Percentiles rank a stretch among this genome's conserved stretches.
Evolutionary conservation across 2,329 filamentous ascomycete genomes (phyloP).

Genomic region (Pseudocercospora vitis): DNA sequence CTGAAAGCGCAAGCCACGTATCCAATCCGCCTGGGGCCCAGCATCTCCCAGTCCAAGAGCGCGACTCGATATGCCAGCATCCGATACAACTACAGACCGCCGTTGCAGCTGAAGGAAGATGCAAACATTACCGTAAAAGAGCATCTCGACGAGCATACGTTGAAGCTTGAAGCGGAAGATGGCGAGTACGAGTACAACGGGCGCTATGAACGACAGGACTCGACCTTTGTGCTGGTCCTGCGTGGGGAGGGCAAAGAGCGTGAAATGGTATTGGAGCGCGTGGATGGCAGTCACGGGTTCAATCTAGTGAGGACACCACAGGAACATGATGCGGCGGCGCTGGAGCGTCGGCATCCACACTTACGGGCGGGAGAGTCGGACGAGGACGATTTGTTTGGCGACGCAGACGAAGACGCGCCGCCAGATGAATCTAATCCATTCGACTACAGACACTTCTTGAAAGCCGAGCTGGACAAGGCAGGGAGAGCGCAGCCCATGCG

Average conservation of each 20-base stretch:
- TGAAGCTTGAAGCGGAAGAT: conserved; percentile 31
- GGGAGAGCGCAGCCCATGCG: conserved; percentile 15
- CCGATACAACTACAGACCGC: conserved; percentile 49
- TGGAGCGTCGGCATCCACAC: conserved; percentile 68
- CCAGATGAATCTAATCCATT: conserved; percentile 49
- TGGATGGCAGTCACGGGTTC: conserved; percentile 83
- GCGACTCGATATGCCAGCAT: conserved; percentile 27
- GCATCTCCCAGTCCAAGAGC: conserved; percentile 25
- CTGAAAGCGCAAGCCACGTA: conserved; percentile 30
- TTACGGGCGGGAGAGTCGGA: conserved; percentile 25
- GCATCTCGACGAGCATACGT: conserved; percentile 30
- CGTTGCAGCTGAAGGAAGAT: conserved; percentile 29
- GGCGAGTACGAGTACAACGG: conserved; percentile 44
- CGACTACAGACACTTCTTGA: conserved; percentile 52
- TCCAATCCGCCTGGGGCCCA: conserved; percentile 34
- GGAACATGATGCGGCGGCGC: conserved; percentile 61
- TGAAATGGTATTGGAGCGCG: conserved; percentile 61
- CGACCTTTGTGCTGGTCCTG: conserved; percentile 64
- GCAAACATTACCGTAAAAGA: conserved; percentile 28
- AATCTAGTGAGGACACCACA: conserved; percentile 72
- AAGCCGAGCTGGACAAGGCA: conserved; percentile 32
- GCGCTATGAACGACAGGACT: conserved; percentile 52
- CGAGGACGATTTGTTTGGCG: conserved; percentile 33
- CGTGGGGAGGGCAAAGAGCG: conserved; percentile 29
- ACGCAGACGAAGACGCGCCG: conserved; percentile 39